Conservation (phyloP, 1,284 basidiomycete genomes). For the Neolentinus lepideus region DNA sequence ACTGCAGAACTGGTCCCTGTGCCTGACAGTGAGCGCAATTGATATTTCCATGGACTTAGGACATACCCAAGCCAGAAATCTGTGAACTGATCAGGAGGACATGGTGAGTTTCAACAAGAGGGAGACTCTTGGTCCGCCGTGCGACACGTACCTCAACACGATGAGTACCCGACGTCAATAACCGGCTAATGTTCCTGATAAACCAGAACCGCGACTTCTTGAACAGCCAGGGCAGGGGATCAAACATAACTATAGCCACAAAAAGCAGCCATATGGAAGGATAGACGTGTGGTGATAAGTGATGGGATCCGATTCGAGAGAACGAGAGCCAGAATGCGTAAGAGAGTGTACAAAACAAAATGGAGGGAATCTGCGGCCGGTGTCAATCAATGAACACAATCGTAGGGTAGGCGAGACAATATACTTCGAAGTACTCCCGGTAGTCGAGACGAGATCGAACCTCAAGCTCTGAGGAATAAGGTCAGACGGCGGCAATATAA, state of each 20-base stretch:
- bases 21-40: too few relatives aligned
- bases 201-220: slow-evolving; percentile 77
- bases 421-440: slow-evolving; percentile 77
- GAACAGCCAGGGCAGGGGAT: slow-evolving; percentile 70
- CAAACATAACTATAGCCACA: slow-evolving; percentile 53
- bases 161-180: slow-evolving; percentile 65
- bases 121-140: not conserved
- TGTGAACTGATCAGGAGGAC: slow-evolving; percentile 42
- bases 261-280: slow-evolving; percentile 82
- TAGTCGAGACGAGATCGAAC: slow-evolving; percentile 71
- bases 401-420: slow-evolving; percentile 6
- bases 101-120: not conserved
- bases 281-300: slow-evolving; percentile 56
- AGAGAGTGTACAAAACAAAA: slow-evolving; percentile 71
- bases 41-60: not conserved
- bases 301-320: slow-evolving; percentile 44
- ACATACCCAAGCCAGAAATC: slow-evolving; percentile 80
- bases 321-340: slow-evolving; percentile 88
- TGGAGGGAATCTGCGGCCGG: slow-evolving; percentile 46
- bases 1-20: slow-evolving; percentile 79
- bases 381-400: not conserved
- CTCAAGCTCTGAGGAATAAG: slow-evolving; percentile 57
- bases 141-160: slow-evolving; percentile 59
- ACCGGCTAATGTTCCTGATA: slow-evolving; percentile 50
- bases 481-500: not conserved